Percentiles rank a stretch among this genome's conserved stretches.
Conservation (phyloP, 352 stramenopile species). For the Pythium chondricola region DNA sequence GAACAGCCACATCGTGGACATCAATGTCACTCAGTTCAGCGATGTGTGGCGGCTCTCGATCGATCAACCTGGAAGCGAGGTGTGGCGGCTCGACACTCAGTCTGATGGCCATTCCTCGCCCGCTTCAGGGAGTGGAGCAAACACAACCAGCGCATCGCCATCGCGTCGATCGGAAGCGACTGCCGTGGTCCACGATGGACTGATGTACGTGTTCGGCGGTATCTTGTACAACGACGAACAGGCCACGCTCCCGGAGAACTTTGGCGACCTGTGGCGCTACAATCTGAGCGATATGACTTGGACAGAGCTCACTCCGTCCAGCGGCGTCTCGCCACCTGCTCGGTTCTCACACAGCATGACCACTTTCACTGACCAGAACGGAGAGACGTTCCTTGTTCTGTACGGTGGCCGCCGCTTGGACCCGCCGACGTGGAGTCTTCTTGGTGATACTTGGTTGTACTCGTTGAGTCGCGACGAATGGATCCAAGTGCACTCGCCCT, state of each 20-base stretch:
- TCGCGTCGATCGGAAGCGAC: slow-evolving; percentile 42
- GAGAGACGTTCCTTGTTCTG: slow-evolving; percentile 36
- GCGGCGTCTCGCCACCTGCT: slow-evolving; percentile 21
- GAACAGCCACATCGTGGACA: not conserved
- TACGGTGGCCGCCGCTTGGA: slow-evolving; percentile 54
- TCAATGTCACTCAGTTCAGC: slow-evolving; percentile 22
- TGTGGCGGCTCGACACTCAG: slow-evolving; percentile 34
- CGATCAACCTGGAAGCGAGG: slow-evolving; percentile 1
- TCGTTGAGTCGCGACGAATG: slow-evolving; percentile 38
- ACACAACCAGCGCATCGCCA: too few species aligned
- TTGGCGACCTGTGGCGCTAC: slow-evolving; percentile 63
- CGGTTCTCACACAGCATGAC: slow-evolving; percentile 61
- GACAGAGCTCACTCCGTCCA: slow-evolving; percentile 25
- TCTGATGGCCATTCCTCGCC: not conserved
- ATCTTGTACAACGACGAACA: slow-evolving; percentile 53
- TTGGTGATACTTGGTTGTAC: slow-evolving; percentile 56
- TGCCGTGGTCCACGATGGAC: slow-evolving; percentile 35
- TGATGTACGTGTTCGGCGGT: slow-evolving; percentile 60
- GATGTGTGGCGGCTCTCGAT: slow-evolving; percentile 28
- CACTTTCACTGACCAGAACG: slow-evolving; percentile 25
- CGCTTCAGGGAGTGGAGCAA: not conserved
- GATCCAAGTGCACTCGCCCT: slow-evolving; percentile 19
- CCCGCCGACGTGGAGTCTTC: slow-evolving; percentile 38
- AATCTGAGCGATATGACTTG: slow-evolving; percentile 35
- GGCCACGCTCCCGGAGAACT: slow-evolving; percentile 31